A percentile compares a stretch with the other conserved stretches of the same genome.
Conservation (phyloP, 179 eudicot genomes). For the Pouteria campechiana region DNA sequence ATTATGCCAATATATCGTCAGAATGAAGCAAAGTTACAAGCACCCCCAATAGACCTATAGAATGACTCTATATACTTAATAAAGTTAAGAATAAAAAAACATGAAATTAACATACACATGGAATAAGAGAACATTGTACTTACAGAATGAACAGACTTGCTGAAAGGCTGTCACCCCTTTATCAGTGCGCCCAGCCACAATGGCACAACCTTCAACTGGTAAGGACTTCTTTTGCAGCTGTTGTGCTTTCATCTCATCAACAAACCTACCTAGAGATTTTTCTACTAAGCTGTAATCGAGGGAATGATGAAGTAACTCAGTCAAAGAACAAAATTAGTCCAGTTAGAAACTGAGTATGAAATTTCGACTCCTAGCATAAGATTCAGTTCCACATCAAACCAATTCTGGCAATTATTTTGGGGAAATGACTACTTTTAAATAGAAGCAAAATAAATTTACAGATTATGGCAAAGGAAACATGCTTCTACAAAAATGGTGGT, state of each 20-base stretch:
- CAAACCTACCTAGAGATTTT: constrained; percentile 60
- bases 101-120: constrained; percentile 14
- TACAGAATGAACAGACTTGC: constrained; percentile 94
- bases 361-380: no score
- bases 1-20: no score
- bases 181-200: constrained; percentile 96
- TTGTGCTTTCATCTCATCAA: constrained; percentile 76
- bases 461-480: no score
- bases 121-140: no score
- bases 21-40: neutral
- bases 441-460: no score
- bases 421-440: no score
- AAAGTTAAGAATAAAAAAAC: neutral
- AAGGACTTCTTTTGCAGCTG: constrained; percentile 58
- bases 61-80: neutral
- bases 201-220: constrained; percentile 60
- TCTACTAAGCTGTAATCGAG: constrained; percentile 71
- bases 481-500: no score
- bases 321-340: no score
- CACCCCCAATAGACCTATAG: neutral
- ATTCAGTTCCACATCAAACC: no score
- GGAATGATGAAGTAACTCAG: no score
- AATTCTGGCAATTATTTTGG: no score
- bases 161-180: constrained; percentile 85
- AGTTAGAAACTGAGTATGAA: no score